phyloP scores from a whole-genome alignment of 2,329 filamentous ascomycete genomes.

The Colletotrichum sp. region DNA sequence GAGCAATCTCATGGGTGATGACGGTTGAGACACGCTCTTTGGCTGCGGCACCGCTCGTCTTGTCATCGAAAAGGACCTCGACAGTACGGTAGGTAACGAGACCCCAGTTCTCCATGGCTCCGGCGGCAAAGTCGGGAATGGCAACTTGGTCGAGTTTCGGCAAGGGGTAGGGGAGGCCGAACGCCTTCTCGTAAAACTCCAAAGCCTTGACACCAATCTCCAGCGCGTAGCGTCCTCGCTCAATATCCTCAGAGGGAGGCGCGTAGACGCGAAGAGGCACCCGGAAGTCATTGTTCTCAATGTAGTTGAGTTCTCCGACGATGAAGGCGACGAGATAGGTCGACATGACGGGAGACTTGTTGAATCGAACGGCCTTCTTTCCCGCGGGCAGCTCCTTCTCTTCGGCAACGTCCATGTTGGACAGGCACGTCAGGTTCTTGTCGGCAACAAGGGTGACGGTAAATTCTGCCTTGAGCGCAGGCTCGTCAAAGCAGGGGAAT shows the following conservation, averaged over 20 bases:
- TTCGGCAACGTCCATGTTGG: constrained; percentile 93
- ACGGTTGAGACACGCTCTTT: constrained; percentile 95
- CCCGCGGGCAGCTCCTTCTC: constrained; percentile 55
- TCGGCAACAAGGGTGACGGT: constrained; percentile 91
- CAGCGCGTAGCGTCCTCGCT: constrained; percentile 89
- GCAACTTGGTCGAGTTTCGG: constrained; percentile 98
- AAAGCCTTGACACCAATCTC: constrained; percentile 89
- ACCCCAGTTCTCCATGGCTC: constrained; percentile 95
- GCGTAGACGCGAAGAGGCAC: constrained; percentile 94
- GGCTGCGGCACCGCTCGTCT: constrained; percentile 84
- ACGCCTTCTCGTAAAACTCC: constrained; percentile 94
- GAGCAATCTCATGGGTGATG: constrained; percentile 94
- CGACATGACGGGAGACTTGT: constrained; percentile 91
- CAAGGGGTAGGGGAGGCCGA: constrained; percentile 83
- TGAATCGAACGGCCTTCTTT: constrained; percentile 90
- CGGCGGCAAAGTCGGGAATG: constrained; percentile 93
- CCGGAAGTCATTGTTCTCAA: constrained; percentile 90
- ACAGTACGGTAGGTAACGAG: constrained; percentile 94
- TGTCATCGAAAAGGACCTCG: constrained; percentile 88
- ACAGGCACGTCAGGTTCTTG: constrained; percentile 87
- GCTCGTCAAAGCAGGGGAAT: constrained; percentile 97
- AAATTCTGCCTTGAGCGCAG: constrained; percentile 90
- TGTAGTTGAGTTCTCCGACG: constrained; percentile 90
- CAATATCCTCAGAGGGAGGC: constrained; percentile 86
- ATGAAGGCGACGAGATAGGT: constrained; percentile 96